phyloP scores from a whole-genome alignment of 2,329 filamentous ascomycete species.

The Tolypocladium inflatum region DNA sequence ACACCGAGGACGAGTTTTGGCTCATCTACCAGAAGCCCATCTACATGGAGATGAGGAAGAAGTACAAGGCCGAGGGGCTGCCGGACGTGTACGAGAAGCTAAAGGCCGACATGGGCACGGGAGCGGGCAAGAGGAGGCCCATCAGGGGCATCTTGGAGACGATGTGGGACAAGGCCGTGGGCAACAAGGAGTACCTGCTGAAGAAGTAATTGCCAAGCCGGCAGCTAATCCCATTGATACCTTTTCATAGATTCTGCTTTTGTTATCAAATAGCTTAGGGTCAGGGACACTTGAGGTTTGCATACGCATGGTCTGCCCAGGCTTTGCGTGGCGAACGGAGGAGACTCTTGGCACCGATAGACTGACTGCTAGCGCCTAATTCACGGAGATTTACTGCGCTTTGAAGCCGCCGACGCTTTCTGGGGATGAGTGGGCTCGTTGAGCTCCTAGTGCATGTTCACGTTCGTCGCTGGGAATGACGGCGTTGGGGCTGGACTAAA shows the following conservation, averaged over 20 bases:
- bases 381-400: no score
- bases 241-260: background rate
- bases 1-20: slow-evolving; percentile 44
- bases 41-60: slow-evolving; percentile 36
- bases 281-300: no score
- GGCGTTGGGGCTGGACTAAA: background rate
- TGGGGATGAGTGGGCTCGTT: no score
- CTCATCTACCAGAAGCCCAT: slow-evolving; percentile 36
- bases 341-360: no score
- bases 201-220: slow-evolving; percentile 9
- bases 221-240: background rate
- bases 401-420: no score
- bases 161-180: slow-evolving; percentile 17
- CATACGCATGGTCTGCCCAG: no score
- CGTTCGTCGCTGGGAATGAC: background rate
- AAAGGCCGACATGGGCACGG: slow-evolving; percentile 22
- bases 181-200: slow-evolving; percentile 18
- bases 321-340: no score
- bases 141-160: slow-evolving; percentile 17
- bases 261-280: no score
- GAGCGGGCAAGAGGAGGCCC: slow-evolving; percentile 13
- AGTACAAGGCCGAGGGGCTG: slow-evolving; percentile 37
- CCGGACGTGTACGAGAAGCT: slow-evolving; percentile 45
- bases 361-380: no score
- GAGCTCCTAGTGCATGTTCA: no score